phyloP scores from a whole-genome alignment of 2,329 filamentous ascomycete species.

The Claviceps sp. region DNA sequence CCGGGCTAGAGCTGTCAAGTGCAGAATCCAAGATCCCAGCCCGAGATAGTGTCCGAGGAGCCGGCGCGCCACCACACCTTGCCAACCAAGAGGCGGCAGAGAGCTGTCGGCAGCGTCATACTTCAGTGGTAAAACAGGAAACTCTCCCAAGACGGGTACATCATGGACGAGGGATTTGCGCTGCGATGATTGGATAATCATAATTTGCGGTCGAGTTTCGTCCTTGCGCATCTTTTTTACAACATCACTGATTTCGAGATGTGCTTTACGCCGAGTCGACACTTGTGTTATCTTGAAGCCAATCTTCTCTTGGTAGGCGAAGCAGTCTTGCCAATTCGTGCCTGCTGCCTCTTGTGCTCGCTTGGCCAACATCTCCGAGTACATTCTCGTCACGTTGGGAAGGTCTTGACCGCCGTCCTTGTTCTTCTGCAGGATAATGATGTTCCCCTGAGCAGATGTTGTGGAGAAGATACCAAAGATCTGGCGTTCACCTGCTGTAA shows the following conservation, averaged over 20 bases:
- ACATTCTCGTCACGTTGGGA: constrained; percentile 83
- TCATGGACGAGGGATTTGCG: constrained; percentile 70
- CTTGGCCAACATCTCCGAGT: constrained; percentile 58
- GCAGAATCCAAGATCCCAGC: constrained; percentile 81
- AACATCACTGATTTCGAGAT: constrained; percentile 75
- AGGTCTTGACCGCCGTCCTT: constrained; percentile 68
- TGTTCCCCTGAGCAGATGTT: constrained; percentile 61
- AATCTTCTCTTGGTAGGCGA: constrained; percentile 76
- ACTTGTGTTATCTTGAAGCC: constrained; percentile 80
- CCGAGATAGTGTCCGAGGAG: constrained; percentile 83
- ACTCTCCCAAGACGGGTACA: constrained; percentile 68
- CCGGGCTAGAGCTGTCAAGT: constrained; percentile 73
- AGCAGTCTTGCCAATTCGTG: constrained; percentile 64
- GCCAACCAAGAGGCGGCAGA: constrained; percentile 86
- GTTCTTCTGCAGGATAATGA: constrained; percentile 75
- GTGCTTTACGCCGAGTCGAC: constrained; percentile 76
- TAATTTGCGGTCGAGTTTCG: constrained; percentile 63
- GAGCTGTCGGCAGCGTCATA: constrained; percentile 76
- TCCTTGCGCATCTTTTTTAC: constrained; percentile 86
- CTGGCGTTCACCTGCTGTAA: constrained; percentile 78
- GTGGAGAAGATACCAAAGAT: constrained; percentile 92
- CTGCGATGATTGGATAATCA: constrained; percentile 85
- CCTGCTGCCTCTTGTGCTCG: constrained; percentile 52
- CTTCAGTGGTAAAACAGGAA: constrained; percentile 69
- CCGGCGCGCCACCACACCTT: constrained; percentile 72